Evolutionary conservation across 331 rosid species (phyloP), one percentile per base, ranked within the genome.

Genomic region (Quercus lobata): DNA sequence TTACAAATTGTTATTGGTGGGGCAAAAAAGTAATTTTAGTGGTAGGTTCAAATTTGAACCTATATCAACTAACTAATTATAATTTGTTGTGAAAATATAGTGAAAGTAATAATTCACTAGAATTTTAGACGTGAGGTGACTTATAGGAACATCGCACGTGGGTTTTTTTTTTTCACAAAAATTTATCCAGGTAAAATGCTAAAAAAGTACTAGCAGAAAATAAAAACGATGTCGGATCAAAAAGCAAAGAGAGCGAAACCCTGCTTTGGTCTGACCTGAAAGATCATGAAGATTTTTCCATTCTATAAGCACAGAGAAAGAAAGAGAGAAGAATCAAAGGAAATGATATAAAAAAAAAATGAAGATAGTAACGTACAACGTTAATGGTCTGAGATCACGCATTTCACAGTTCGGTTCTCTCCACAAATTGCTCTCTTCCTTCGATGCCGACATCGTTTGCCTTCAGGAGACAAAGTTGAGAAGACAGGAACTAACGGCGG

Each of bases 281-380:
- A 14, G 55, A 49, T 14, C 18, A 15, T 49, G 4, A 15, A 49
- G 18, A 15, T 3, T 49, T 49, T 49, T 49, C 1, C 17, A 15
- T 49, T 49, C 55, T 14, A 9, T 3, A 49, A 49, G 55, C 55
- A 14, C 55, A 49, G 55, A 49, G 55, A 49, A 49, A 49, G 55
- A 49, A 49, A 14, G 55, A 49, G 55, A 21, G 34, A 11, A 60
- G 34, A 14, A 9, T 9, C 49, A 2, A 60, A 60, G 72, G 29
- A 68, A 34, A 68, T 18, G 72, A 68, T 7, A 41, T 41, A 37
- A 34, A 32, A 58, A 22, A 71, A 74, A 58, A 58, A 93, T 93
- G 99, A 93, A 93, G 93, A 89, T 96, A 34, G 97, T 93, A 25
- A 96, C 88, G 34, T 96, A 96, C 92, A 96, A 93, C 84, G 98